Percentiles rank a stretch among this genome's conserved stretches.
Evolutionary conservation across 768 basidiomycete genomes (phyloP).

Genomic region (Leccinellum albellum): DNA sequence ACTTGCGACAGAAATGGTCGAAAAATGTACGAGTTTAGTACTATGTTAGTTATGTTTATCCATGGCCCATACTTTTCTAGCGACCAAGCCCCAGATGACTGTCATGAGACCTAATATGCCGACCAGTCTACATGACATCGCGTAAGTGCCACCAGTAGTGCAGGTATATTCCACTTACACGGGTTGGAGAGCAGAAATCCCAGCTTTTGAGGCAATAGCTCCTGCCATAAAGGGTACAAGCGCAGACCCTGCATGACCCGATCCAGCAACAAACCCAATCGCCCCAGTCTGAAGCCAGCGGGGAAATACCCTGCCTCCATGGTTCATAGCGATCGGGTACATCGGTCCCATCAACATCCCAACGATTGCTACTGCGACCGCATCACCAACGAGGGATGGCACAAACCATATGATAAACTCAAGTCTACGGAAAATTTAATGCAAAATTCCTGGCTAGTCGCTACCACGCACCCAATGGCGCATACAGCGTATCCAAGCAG

Average conservation of each 20-base stretch:
- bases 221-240: conserved; percentile 51
- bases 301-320: conserved; percentile 35
- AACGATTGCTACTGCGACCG: conserved; percentile 58
- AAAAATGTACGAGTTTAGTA: not conserved
- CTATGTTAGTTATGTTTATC: not conserved
- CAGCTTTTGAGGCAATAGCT: conserved; percentile 37
- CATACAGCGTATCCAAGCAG: conserved; percentile 29
- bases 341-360: conserved; percentile 73
- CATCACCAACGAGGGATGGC: conserved; percentile 61
- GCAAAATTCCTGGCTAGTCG: not conserved
- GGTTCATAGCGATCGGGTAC: conserved; percentile 52
- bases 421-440: conserved; percentile 36
- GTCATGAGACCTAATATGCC: conserved; percentile 39
- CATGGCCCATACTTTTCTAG: conserved; percentile 16
- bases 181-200: conserved; percentile 46
- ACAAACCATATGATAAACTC: conserved; percentile 69
- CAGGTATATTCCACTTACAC: conserved; percentile 35
- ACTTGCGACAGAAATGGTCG: not conserved
- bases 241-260: conserved; percentile 50
- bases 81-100: conserved; percentile 37
- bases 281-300: conserved; percentile 32
- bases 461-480: conserved; percentile 25
- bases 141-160: not conserved
- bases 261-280: conserved; percentile 52
- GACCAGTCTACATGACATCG: conserved; percentile 18